Evolutionary conservation across 2,329 filamentous ascomycete species (phyloP).

Genomic region (Sclerotinia borealis): DNA sequence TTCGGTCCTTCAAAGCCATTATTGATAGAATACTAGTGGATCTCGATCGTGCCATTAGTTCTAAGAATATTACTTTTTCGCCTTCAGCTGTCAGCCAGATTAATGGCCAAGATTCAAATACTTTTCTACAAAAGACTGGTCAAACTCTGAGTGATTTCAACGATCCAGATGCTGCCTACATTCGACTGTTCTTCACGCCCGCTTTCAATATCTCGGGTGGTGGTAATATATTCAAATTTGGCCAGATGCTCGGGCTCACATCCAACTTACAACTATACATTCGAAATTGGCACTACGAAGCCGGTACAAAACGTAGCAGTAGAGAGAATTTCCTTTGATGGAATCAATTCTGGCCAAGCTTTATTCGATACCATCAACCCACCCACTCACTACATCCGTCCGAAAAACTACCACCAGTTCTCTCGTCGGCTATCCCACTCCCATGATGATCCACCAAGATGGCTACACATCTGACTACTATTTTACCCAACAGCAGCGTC

Average conservation of each 20-base stretch:
- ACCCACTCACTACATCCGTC: background rate
- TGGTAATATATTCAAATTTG: constrained; percentile 28
- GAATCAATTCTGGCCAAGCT: constrained; percentile 23
- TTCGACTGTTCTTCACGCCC: constrained; percentile 34
- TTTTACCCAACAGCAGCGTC: constrained; percentile 23
- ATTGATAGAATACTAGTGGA: constrained; percentile 13
- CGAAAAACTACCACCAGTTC: constrained; percentile 9
- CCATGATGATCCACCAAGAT: constrained; percentile 22
- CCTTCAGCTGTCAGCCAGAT: constrained; percentile 46
- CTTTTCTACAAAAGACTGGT: constrained; percentile 41
- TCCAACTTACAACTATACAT: constrained; percentile 36
- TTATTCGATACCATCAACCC: constrained; percentile 23
- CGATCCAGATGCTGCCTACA: constrained; percentile 37
- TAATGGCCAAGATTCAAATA: constrained; percentile 46
- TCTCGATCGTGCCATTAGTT: constrained; percentile 8
- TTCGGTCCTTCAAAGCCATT: background rate
- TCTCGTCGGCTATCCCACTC: constrained; percentile 23
- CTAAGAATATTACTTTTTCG: constrained; percentile 30
- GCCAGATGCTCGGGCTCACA: constrained; percentile 30
- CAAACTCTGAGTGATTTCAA: constrained; percentile 31
- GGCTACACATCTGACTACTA: constrained; percentile 26
- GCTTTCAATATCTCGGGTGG: constrained; percentile 28
- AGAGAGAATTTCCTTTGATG: constrained; percentile 30
- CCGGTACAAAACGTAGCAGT: constrained; percentile 33
- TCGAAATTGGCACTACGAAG: constrained; percentile 35